phyloP scores from a whole-genome alignment of 208 protist species.

The Leishmania tarentolae region DNA sequence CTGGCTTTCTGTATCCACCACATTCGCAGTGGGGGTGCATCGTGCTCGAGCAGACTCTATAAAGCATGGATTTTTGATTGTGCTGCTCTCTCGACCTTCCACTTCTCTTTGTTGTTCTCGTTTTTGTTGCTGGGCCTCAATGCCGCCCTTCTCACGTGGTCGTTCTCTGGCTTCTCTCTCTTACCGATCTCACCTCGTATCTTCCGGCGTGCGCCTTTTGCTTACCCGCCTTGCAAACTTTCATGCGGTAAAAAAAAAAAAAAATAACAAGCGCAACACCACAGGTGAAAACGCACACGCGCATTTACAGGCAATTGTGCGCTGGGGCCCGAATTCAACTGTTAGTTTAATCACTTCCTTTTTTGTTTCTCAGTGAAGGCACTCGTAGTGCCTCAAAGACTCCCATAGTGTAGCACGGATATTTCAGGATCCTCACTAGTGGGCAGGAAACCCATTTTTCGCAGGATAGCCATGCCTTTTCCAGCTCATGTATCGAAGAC shows the following conservation, averaged over 20 bases:
- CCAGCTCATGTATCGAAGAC: conserved; percentile 25
- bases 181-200: background rate
- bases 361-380: background rate
- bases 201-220: background rate
- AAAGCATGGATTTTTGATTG: background rate
- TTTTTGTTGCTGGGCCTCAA: background rate
- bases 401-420: background rate
- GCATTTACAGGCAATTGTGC: background rate
- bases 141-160: background rate
- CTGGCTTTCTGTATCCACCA: background rate
- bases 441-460: background rate
- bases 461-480: conserved; percentile 10
- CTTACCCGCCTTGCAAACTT: background rate
- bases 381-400: too few relatives aligned
- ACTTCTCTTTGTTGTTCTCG: background rate
- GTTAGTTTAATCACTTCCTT: background rate
- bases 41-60: background rate
- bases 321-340: background rate
- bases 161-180: background rate
- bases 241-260: background rate
- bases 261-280: background rate
- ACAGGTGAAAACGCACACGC: background rate
- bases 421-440: background rate
- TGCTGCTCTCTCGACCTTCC: background rate
- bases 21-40: background rate